A percentile compares a stretch with the other conserved stretches of the same genome.
phyloP scores from a whole-genome alignment of 2,329 filamentous ascomycete genomes.

The Pseudodiploospora longispora region DNA sequence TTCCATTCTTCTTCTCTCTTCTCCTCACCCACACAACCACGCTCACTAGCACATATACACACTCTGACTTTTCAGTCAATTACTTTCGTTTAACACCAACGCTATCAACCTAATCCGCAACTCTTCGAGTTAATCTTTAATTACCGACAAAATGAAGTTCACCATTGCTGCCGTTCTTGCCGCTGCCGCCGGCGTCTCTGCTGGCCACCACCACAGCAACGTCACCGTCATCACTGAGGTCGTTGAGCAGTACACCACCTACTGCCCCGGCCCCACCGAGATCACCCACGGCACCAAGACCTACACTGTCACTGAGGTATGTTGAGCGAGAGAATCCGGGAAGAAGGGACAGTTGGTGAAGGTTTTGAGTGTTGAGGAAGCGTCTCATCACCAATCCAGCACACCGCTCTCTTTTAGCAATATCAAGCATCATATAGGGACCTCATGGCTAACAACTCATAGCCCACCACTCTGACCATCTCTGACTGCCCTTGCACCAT shows the following conservation, averaged over 20 bases:
- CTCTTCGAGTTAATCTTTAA: slow-evolving; percentile 31
- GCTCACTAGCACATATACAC: slow-evolving; percentile 31
- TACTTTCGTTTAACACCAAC: slow-evolving; percentile 43
- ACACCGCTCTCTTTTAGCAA: too few species aligned
- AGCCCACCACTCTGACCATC: slow-evolving; percentile 63
- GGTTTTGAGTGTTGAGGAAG: too few species aligned
- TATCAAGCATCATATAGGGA: too few species aligned
- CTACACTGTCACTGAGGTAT: slow-evolving; percentile 60
- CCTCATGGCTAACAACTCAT: neutral
- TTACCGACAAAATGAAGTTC: slow-evolving; percentile 59
- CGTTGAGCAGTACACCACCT: slow-evolving; percentile 60
- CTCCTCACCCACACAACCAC: slow-evolving; percentile 44
- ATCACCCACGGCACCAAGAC: slow-evolving; percentile 57
- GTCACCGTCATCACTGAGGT: slow-evolving; percentile 56
- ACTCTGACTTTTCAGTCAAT: slow-evolving; percentile 48
- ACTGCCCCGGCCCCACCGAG: slow-evolving; percentile 60
- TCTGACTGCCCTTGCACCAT: slow-evolving; percentile 65
- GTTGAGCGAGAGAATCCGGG: slow-evolving; percentile 13
- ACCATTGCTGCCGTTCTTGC: slow-evolving; percentile 44
- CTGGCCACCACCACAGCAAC: slow-evolving; percentile 30
- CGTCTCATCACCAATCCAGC: too few species aligned
- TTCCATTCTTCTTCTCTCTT: slow-evolving; percentile 21
- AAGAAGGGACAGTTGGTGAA: neutral
- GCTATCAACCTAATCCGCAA: slow-evolving; percentile 16
- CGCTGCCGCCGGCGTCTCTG: slow-evolving; percentile 42